Conservation (phyloP, 2,329 filamentous ascomycete species). For the Fusarium sp. region DNA sequence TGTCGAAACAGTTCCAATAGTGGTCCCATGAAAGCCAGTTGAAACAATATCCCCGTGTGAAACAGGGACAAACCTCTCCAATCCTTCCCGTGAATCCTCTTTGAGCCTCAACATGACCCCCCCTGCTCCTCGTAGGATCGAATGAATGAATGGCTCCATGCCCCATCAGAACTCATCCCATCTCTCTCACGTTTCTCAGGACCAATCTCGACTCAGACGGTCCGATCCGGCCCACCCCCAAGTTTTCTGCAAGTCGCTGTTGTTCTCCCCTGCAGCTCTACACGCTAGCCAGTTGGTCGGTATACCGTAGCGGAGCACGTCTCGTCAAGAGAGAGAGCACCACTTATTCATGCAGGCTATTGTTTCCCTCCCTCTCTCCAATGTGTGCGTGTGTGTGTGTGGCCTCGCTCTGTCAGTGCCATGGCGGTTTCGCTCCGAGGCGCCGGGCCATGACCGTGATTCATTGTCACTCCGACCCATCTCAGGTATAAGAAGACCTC, state of each 20-base stretch:
- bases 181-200: not conserved
- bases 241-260: not conserved
- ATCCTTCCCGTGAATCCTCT: not conserved
- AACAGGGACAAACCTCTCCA: not conserved
- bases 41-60: constrained; percentile 11
- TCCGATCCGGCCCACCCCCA: not conserved
- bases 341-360: constrained; percentile 4
- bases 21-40: not conserved
- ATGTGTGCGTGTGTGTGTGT: not conserved
- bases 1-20: not conserved
- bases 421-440: not conserved
- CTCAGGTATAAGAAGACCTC: constrained; percentile 21
- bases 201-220: not conserved
- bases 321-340: not conserved
- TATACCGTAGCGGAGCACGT: not conserved
- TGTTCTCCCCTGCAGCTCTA: constrained; percentile 2
- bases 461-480: constrained; percentile 15
- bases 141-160: not conserved
- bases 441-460: constrained; percentile 7
- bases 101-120: not conserved
- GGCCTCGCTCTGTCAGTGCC: not conserved
- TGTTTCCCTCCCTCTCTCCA: not conserved
- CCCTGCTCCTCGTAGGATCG: not conserved
- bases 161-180: not conserved
- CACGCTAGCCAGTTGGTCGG: constrained; percentile 9